A percentile compares a stretch with the other conserved stretches of the same genome.
These are phyloP conservation scores for Talaromyces amestolkiae DNA, from an alignment of 2,329 filamentous ascomycete species.

Conservation along the genomic window DNA sequence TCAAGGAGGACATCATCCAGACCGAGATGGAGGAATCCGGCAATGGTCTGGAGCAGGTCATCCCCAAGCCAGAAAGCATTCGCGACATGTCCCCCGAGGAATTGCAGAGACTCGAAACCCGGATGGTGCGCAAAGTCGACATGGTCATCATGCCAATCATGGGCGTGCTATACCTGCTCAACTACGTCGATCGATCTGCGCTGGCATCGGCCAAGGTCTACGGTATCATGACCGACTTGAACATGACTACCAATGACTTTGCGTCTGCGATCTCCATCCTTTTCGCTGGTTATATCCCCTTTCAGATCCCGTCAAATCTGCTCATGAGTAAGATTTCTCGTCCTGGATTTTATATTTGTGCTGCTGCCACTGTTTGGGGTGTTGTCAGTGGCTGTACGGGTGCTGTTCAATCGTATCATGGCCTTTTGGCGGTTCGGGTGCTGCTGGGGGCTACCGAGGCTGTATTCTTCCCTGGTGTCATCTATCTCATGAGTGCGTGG, in stretches of 20 bases:
- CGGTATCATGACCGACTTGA: no score
- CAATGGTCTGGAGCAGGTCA: no score
- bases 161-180: no score
- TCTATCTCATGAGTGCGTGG: conserved; percentile 68
- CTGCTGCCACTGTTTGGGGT: neutral
- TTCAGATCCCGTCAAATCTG: neutral
- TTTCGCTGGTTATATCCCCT: neutral
- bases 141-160: no score
- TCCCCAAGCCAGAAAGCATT: no score
- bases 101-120: no score
- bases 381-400: neutral
- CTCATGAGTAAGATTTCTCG: neutral
- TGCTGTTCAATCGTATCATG: neutral
- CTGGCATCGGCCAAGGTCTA: no score
- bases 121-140: no score
- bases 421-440: neutral
- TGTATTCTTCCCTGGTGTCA: conserved; percentile 62
- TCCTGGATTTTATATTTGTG: neutral
- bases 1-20: no score
- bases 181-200: no score
- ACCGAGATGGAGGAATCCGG: no score
- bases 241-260: neutral
- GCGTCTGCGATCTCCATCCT: neutral
- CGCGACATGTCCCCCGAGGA: no score
- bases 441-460: conserved; percentile 64